These are phyloP conservation scores for Knoxia roxburghii DNA, from an alignment of 257 asterid genomes.

Conservation along the genomic window DNA sequence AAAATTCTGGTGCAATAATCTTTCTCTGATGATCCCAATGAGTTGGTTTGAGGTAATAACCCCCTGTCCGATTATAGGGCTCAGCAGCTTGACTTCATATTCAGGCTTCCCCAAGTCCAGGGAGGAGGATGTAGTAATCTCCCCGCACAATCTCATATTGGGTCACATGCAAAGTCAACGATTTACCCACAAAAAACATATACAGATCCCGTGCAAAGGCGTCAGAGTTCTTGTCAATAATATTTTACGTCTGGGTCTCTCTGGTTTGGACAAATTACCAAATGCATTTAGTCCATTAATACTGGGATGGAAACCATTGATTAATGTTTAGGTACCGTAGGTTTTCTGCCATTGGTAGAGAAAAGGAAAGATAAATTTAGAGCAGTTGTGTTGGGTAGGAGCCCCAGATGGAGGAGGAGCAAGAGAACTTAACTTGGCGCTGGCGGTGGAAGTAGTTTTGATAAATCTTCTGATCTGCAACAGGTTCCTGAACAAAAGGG, in stretches of 20 bases:
- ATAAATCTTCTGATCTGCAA: slow-evolving; percentile 35
- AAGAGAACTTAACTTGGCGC: not conserved
- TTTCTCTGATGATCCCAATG: no score
- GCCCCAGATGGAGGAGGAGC: no score
- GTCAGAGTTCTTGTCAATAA: no score
- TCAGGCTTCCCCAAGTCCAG: no score
- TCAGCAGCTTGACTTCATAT: slow-evolving; percentile 29
- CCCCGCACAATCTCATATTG: slow-evolving; percentile 35
- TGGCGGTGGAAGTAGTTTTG: slow-evolving; percentile 30
- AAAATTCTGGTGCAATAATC: no score
- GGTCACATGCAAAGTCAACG: slow-evolving; percentile 26
- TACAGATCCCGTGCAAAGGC: no score
- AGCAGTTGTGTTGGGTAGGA: slow-evolving; percentile 32
- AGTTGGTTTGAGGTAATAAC: slow-evolving; percentile 32
- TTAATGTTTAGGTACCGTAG: slow-evolving; percentile 33
- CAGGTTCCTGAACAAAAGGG: no score
- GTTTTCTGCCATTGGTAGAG: slow-evolving; percentile 40
- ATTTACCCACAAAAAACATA: no score
- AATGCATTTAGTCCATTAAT: no score
- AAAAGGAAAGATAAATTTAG: slow-evolving; percentile 38
- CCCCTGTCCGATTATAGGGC: slow-evolving; percentile 36
- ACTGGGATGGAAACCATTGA: no score
- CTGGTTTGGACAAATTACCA: no score
- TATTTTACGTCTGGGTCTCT: no score
- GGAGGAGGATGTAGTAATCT: slow-evolving; percentile 38